These are phyloP conservation scores for Athelia psychrophila DNA, from an alignment of 1,284 basidiomycete genomes.

Conservation along the genomic window DNA sequence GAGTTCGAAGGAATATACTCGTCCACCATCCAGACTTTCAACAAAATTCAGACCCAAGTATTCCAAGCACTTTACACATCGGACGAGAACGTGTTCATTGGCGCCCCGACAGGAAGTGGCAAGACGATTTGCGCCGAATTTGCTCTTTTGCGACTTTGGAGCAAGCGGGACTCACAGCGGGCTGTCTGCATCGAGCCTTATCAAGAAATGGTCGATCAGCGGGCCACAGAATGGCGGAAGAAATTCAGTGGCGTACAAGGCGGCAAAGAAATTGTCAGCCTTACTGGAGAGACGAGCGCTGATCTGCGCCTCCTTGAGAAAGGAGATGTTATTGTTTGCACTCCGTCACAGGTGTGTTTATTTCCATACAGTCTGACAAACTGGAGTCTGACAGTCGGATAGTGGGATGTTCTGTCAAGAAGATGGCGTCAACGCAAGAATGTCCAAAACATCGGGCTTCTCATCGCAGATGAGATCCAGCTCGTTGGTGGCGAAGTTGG, in stretches of 20 bases:
- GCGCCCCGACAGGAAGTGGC: slow-evolving; percentile 94
- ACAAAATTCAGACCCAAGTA: slow-evolving; percentile 99
- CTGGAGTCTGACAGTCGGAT: slow-evolving; percentile 15
- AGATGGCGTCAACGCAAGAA: slow-evolving; percentile 97
- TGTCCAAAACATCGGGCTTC: slow-evolving; percentile 88
- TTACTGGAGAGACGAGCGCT: slow-evolving; percentile 94
- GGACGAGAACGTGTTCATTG: slow-evolving; percentile 95
- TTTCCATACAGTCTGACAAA: background rate
- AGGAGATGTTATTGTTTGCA: slow-evolving; percentile 91
- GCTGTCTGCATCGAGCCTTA: slow-evolving; percentile 97
- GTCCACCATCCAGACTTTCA: slow-evolving; percentile 79
- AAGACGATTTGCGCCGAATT: slow-evolving; percentile 99
- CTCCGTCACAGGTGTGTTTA: slow-evolving; percentile 71
- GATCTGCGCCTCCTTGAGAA: slow-evolving; percentile 91
- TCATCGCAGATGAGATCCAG: slow-evolving; percentile 96
- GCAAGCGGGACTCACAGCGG: slow-evolving; percentile 76
- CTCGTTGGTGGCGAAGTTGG: slow-evolving; percentile 92
- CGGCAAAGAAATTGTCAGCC: slow-evolving; percentile 88
- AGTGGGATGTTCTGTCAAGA: slow-evolving; percentile 98
- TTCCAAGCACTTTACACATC: slow-evolving; percentile 97
- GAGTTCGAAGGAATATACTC: slow-evolving; percentile 88
- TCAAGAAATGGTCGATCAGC: slow-evolving; percentile 93
- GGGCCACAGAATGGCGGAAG: slow-evolving; percentile 85
- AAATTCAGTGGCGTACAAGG: slow-evolving; percentile 85
- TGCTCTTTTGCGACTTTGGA: slow-evolving; percentile 90